Evolutionary conservation across 192 early-diverging fungal species (phyloP).

Genomic region (Coemansia sp.): DNA sequence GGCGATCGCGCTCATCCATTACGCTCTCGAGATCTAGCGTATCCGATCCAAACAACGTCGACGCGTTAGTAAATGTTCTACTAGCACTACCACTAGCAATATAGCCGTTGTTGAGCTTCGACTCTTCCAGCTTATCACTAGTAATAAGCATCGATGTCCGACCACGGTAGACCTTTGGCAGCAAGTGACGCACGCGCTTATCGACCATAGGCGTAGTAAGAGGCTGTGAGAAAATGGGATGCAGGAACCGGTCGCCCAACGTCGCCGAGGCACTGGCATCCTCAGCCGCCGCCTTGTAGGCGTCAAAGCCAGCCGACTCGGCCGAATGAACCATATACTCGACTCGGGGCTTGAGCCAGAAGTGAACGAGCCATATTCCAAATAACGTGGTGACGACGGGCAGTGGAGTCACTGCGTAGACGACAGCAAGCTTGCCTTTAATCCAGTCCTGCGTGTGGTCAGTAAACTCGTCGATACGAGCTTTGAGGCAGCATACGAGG

Average conservation of each 20-base stretch:
- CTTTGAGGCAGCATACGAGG: constrained; percentile 59
- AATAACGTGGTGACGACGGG: constrained; percentile 58
- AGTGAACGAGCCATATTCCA: constrained; percentile 53
- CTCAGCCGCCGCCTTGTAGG: constrained; percentile 19
- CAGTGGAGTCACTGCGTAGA: constrained; percentile 58
- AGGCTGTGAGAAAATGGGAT: constrained; percentile 63
- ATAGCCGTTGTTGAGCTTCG: not conserved
- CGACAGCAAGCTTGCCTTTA: constrained; percentile 39
- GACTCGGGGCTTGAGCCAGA: constrained; percentile 55
- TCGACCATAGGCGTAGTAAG: constrained; percentile 69
- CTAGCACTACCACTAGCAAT: constrained; percentile 15
- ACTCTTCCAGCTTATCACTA: not conserved
- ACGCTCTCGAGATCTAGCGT: constrained; percentile 32
- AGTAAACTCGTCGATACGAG: constrained; percentile 57
- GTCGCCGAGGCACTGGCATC: constrained; percentile 24
- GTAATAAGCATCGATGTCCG: constrained; percentile 23
- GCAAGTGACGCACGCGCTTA: constrained; percentile 61
- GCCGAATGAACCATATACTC: constrained; percentile 58
- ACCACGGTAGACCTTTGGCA: constrained; percentile 63
- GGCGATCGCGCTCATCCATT: constrained; percentile 51
- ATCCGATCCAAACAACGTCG: constrained; percentile 43
- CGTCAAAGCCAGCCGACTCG: constrained; percentile 39
- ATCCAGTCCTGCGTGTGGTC: constrained; percentile 31
- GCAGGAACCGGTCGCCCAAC: constrained; percentile 62
- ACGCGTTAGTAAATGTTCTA: constrained; percentile 31